Base-by-base conservation (phyloP, 495 filamentous ascomycete genomes). In the Neurospora intermedia region DNA sequence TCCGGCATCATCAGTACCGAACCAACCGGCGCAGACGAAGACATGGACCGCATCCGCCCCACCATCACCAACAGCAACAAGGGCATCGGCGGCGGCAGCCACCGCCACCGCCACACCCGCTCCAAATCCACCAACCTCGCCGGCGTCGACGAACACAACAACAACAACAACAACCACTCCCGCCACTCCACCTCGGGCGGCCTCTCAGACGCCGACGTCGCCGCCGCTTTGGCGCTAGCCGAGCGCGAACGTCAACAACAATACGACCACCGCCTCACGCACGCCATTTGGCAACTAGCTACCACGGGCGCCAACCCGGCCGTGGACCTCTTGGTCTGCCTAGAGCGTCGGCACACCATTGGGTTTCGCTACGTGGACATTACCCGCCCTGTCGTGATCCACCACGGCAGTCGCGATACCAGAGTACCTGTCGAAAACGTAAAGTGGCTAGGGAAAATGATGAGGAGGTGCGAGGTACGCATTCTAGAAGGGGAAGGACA, bases 281-380 rank as follows among this genome's bases (percentile, higher is more conserved):
- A 93, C 76, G 90, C 91, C 11, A 98, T 97, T 74, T 99, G 96
- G 96, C 91, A 94, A 69, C 87, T 94, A n/a, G 93, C 96, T 10
- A 98, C 94, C 0, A 90, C 90, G 2, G 91, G 94, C 71, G 94
- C 95, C 20, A 98, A 99, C 79, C 96, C 96, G 1, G 94, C 95
- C 2, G 91, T 97, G 15, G 96, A 99, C 81, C 82, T 99, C 11
- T 84, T 99, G 3, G 92, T 97, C 13, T 99, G 96, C 78, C 83
- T 99, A 16, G 96, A 99, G 81, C 90, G 96, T 23, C 88, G 92
- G 11, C 92, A 96, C 75, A 90, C 92, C 0, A 97, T 99, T 76
- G 96, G 96, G 0, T 99, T 99, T 82, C 89, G 94, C 40, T 99
- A 99, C 77, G 94, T 97, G 20, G 96, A 99, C 78, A 97, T 98